Conservation (phyloP, 768 basidiomycete species). For the Holtermanniella nyarrowii region DNA sequence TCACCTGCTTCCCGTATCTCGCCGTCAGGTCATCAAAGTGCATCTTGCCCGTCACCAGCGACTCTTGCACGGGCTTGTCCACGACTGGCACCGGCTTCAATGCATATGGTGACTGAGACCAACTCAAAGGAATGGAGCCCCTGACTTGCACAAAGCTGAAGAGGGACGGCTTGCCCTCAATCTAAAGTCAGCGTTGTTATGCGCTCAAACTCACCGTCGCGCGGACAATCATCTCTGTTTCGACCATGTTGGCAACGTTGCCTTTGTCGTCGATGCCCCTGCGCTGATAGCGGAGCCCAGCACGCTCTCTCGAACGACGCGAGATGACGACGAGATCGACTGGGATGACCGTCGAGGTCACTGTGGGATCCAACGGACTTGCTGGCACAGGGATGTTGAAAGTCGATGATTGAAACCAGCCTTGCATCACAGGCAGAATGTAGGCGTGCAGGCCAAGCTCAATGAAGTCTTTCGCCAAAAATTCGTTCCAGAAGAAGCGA, state of each 20-base stretch:
- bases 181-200: conserved; percentile 43
- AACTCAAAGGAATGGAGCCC: conserved; percentile 88
- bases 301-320: conserved; percentile 73
- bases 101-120: conserved; percentile 78
- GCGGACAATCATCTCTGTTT: conserved; percentile 80
- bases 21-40: conserved; percentile 62
- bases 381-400: conserved; percentile 48
- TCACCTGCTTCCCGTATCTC: conserved; percentile 68
- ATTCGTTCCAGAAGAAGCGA: conserved; percentile 96
- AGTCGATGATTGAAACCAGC: conserved; percentile 67
- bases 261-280: conserved; percentile 89
- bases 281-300: conserved; percentile 87
- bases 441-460: conserved; percentile 83
- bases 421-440: conserved; percentile 85
- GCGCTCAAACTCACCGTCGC: conserved; percentile 51
- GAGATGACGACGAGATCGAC: conserved; percentile 78
- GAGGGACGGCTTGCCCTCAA: conserved; percentile 62
- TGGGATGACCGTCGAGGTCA: conserved; percentile 26
- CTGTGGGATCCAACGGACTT: conserved; percentile 16
- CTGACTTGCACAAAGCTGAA: conserved; percentile 85
- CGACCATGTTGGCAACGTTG: conserved; percentile 89
- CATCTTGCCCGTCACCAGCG: conserved; percentile 56
- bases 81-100: conserved; percentile 80
- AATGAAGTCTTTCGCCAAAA: conserved; percentile 69
- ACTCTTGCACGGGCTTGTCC: conserved; percentile 63